Conservation (phyloP, 495 filamentous ascomycete species). For the Pyronema domesticum region DNA sequence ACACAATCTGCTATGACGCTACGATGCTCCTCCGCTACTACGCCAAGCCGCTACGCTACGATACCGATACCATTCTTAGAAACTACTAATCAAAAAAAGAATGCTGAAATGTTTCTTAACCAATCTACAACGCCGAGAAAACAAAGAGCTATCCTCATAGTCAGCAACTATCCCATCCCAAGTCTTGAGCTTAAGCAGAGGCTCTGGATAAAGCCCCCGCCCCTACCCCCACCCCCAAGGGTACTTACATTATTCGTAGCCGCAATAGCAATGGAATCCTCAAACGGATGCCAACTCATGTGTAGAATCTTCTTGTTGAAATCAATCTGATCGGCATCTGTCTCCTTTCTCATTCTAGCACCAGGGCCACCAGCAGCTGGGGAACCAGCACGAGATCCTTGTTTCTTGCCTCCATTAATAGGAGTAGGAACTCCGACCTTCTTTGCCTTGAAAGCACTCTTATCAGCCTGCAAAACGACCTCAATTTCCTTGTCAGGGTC, state of each 20-base stretch:
- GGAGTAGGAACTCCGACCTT: slow-evolving; percentile 96
- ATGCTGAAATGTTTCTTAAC: not conserved
- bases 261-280: slow-evolving; percentile 98
- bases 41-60: no score
- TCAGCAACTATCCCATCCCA: not conserved
- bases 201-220: not conserved
- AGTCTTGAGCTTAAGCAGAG: not conserved
- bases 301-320: slow-evolving; percentile 99
- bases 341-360: slow-evolving; percentile 94
- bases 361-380: slow-evolving; percentile 75
- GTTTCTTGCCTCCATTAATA: slow-evolving; percentile 76
- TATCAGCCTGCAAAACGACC: slow-evolving; percentile 93
- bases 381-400: slow-evolving; percentile 68
- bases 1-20: no score
- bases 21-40: no score
- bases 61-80: no score
- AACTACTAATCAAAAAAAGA: no score
- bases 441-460: slow-evolving; percentile 98
- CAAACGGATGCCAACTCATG: slow-evolving; percentile 99
- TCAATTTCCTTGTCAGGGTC: slow-evolving; percentile 91
- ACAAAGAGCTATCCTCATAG: slow-evolving; percentile 63
- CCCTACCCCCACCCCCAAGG: not conserved
- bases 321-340: slow-evolving; percentile 97
- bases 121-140: slow-evolving; percentile 78
- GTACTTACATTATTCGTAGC: slow-evolving; percentile 92